Evolutionary conservation across 1,284 basidiomycete genomes (phyloP), one percentile per base, ranked within the genome.

Genomic region (Cryptococcus hybrid): DNA sequence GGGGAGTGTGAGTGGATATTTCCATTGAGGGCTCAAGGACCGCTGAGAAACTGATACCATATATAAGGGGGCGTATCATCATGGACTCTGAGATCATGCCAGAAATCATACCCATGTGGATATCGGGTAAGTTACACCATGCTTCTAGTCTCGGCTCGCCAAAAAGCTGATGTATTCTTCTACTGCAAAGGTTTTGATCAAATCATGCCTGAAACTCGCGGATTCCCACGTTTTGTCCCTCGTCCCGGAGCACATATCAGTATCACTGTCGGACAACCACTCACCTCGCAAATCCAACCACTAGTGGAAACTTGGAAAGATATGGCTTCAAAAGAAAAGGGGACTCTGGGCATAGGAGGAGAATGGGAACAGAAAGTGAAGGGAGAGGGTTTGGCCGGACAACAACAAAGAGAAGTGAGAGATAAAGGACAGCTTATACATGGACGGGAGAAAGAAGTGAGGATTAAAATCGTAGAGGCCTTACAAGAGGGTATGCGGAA

Each of bases 31-130:
- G 9, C 0, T 47, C 37, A 42, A 47, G 11, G 6, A 24, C 7
- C n/a, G 35, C 47, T 43, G 15, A 5, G 37, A 59, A 45, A 13
- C 39, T 37, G 34, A 37, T 55, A 51, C 7, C 37, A 39, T 37
- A 37, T 24, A 30, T 69, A 92, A 30, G 90, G 43, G 89, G 88
- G 39, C 84, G 90, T 12, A 88, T 95, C 49, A 73, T 95, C 48
- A 90, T 92, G 86, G 90, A 93, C 68, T 81, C 86, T 0, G 75
- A 81, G 18, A 74, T 80, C 42, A 84, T 84, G 51, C 94, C 95
- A 0, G 77, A 86, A n/a, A 85, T 97, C 56, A 87, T 98, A 56
- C 95, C 95, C 1, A 91, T 97, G 82, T 97, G 92, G 90, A 82
- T 98, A 18, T 87, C 88, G 4, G 92, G 86, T 86, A 54, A 24